Evolutionary conservation across 192 early-diverging fungal genomes (phyloP), one percentile per base, ranked within the genome.

Genomic region (Backusella tuberculispora): DNA sequence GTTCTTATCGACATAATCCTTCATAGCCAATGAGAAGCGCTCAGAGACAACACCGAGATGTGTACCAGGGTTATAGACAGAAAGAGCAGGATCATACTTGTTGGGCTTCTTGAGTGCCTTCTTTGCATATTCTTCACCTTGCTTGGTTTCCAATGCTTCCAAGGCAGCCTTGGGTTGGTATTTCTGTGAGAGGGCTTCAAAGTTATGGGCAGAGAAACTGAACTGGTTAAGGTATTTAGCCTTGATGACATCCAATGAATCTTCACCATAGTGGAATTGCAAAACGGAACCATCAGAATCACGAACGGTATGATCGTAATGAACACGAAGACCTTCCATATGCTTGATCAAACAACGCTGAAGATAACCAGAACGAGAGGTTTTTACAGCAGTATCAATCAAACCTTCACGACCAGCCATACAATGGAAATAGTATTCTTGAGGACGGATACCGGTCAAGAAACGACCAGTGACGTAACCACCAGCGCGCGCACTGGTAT

Each of bases 351-450:
- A 88, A 87, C 98, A 99, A 79, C 98, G 94, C 83, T 99, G 98
- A 73, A 99, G 84, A 80, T 99, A 99, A 41, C 98, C 98, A 15
- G 98, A 99, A 73, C 96, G 92, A 60, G 97, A 96, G 0, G 98
- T 99, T 87, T 99, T 99, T 81, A 99, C 98, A 72, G 98, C 98
- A 8, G 98, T 99, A 87, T 99, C 98, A 71, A 99, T 99, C n/a
- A 99, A 86, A 73, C 98, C 98, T 88, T 99, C 98, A 84, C 98
- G 94, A 78, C 98, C 98, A 72, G 97, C 97, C 98, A 99, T 99
- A 78, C 96, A 93, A 83, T 95, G 93, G 87, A 93, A 95, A 82
- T 91, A 93, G 81, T 89, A 93, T 80, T 93, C 92, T 72, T 98
- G 96, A 45, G 98, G 97, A 78, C 92, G 93, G 71, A 99, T 95